These are phyloP conservation scores for Lotmaria passim DNA, from an alignment of 208 protist genomes.

Conservation along the genomic window DNA sequence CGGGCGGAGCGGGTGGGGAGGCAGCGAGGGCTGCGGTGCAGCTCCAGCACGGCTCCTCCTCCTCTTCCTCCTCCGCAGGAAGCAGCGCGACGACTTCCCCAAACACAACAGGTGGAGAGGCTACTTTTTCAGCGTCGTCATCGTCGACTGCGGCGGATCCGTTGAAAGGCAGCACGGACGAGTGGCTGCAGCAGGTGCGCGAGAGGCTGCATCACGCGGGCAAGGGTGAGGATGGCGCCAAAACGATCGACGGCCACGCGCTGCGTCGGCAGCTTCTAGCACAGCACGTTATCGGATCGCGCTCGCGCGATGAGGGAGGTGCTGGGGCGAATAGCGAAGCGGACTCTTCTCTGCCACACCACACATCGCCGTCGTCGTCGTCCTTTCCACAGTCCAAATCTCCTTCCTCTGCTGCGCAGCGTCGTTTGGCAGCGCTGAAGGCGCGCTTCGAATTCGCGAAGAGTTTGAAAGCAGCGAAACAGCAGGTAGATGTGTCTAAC, in stretches of 20 bases:
- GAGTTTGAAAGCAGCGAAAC: slow-evolving; percentile 39
- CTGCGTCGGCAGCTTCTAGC: slow-evolving; percentile 65
- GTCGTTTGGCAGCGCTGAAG: slow-evolving; percentile 76
- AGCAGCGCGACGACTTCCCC: not conserved
- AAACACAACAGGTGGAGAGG: not conserved
- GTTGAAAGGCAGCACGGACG: slow-evolving; percentile 37
- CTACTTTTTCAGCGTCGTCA: not conserved
- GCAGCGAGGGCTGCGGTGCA: not conserved
- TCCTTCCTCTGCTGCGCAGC: slow-evolving; percentile 35
- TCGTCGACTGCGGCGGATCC: not conserved
- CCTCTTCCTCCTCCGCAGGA: not conserved
- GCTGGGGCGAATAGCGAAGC: not conserved
- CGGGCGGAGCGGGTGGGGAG: slow-evolving; percentile 3
- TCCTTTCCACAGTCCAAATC: not conserved
- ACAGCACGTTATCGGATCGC: slow-evolving; percentile 44
- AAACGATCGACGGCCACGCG: slow-evolving; percentile 59
- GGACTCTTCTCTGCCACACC: too few relatives aligned
- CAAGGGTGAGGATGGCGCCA: slow-evolving; percentile 4
- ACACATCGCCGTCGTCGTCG: not conserved
- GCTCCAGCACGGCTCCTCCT: too few relatives aligned
- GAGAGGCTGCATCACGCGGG: slow-evolving; percentile 41
- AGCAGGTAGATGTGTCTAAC: slow-evolving; percentile 11
- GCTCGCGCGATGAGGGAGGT: slow-evolving; percentile 2
- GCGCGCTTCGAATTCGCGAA: slow-evolving; percentile 71
- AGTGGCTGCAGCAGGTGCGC: slow-evolving; percentile 62